Evolutionary conservation across 2,329 filamentous ascomycete genomes (phyloP), one percentile per base, ranked within the genome.

Genomic region (Podosphaera xanthii): DNA sequence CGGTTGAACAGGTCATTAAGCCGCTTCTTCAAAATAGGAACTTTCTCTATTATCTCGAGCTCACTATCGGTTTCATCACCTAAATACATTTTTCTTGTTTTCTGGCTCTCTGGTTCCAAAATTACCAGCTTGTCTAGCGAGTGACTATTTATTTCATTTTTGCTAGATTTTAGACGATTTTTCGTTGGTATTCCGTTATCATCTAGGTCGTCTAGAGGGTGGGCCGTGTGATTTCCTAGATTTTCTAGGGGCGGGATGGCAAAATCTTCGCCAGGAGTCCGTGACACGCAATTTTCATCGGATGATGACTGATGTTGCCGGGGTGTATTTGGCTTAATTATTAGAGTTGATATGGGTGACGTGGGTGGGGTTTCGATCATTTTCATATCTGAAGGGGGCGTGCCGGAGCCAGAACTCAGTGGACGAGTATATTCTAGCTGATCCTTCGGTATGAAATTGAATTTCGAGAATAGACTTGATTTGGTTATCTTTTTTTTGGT

Each of bases 401-500:
- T 61, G 12, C 62, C 57, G 34, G 75, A 74, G 31, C 79, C 82
- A 2, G 84, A 86, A 68, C 76, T 81, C 4, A 72, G 64, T 10
- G 72, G 70, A 59, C 74, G 68, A 2, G 70, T 69, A 31, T 3
- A 22, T 33, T 52, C 30, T 62, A 64, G 46, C 22, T 56, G 55
- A 4, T 76, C 62, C 4, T 44, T 60, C 22, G 72, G 72, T 65
- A 76, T 79, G 66, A 83, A 90, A 67, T 90, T 89, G 74, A 97
- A 95, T 33, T 80, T 80, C 58, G 87, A 83, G 67, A 97, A 86
- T 1, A 98, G 75, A 61, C 86, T 86, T 44, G 82, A 80, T 65
- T 90, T 92, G 5, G 84, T 82, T 63, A 95, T 86, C 72, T 88
- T 94, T 75, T 92, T 97, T 71, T 86, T 90, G 1, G 88, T 94